Base-by-base conservation (phyloP, 2,329 filamentous ascomycete genomes). In the Coleophoma crateriformis region DNA sequence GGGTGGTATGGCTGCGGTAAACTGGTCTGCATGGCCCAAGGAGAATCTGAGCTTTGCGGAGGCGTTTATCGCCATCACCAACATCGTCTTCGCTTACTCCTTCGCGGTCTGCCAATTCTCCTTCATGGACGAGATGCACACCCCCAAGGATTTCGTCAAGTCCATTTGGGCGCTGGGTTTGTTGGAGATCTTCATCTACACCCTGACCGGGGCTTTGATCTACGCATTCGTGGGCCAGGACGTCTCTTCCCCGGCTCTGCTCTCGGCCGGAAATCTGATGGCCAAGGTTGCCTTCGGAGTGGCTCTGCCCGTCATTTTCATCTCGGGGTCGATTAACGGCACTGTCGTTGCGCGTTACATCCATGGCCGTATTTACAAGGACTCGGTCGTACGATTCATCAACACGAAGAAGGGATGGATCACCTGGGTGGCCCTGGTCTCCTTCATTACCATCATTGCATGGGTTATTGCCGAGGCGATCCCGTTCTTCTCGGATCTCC, bases 401-500 rank as follows among this genome's bases (percentile, higher is more conserved):
- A 57, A 58, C 48, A 61, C 58, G 12, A 54, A 46, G 34, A 51
- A 50, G 33, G 60, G 60, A 1, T 62, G 60, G 60, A 53, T 57
- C 33, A 52, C 73, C 12, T 89, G 85, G 85, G 56, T 80, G 12
- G 72, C 56, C 7, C 78, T 88, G 42, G 75, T 78, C 1, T 61
- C 74, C 0, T 62, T 57, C 12, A 64, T 81, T 14, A 88, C 84
- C 80, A 56, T 79, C 6, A 49, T 85, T 4, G 80, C 82, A 2
- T 86, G 82, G 74, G 65, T 88, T 51, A 82, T 90, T 51, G 83
- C 85, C 5, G 78, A 85, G 61, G 79, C 81, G 0, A 83, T 89
- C 7, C 86, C 86, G 0, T 78, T 82, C 45, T 90, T 89, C 68
- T 81, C 79, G 60, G 74, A 81, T 43, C 68, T 89, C 27, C 8